Evolutionary conservation across 2,329 filamentous ascomycete species (phyloP), one percentile per base, ranked within the genome.

Genomic region (Bimuria novae-zelandiae): DNA sequence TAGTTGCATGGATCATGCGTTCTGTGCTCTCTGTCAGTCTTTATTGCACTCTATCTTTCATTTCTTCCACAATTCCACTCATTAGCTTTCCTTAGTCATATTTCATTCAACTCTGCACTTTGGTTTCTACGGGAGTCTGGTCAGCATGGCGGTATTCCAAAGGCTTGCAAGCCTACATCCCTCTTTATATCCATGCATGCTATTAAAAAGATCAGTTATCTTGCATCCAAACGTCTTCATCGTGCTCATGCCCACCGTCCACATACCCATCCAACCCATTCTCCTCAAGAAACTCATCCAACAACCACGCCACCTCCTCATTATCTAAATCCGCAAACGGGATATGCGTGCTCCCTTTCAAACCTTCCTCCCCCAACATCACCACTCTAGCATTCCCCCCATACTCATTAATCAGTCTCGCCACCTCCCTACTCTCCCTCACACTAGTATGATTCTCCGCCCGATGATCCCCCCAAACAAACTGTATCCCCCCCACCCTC

Each of bases 251-350:
- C 25, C 37, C 36, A 22, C 16, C 50, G 25, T 54, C 56, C 19
- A 29, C 54, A 53, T 65, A 67, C 21, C 51, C 55, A 55, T 65
- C 61, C 49, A 67, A 44, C 10, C 49, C 59, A 49, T 59, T 55
- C 7, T 57, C 49, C 46, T 56, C 59, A 25, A 67, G 36, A 36
- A 61, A 56, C 11, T 56, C 52, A 43, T 65, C 60, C 53, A 67
- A 37, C 22, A 65, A 32, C 11, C 25, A 55, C 11, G 60, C 61
- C 1, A 67, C 61, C 49, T 59, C 56, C 19, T 10, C 52, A 50
- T 65, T 67, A 37, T 59, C 55, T 44, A 65, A 10, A 59, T 67
- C 61, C 37, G 63, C 62, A 55, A 67, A 67, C 19, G 63, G 58
- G 11, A 64, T 65, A 55, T 65, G 64, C 50, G 62, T 64, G 23